Percentiles rank a stretch among this genome's conserved stretches.
Conservation (phyloP, 176 grass and related monocot species). For the Miscanthus lutarioriparius region DNA sequence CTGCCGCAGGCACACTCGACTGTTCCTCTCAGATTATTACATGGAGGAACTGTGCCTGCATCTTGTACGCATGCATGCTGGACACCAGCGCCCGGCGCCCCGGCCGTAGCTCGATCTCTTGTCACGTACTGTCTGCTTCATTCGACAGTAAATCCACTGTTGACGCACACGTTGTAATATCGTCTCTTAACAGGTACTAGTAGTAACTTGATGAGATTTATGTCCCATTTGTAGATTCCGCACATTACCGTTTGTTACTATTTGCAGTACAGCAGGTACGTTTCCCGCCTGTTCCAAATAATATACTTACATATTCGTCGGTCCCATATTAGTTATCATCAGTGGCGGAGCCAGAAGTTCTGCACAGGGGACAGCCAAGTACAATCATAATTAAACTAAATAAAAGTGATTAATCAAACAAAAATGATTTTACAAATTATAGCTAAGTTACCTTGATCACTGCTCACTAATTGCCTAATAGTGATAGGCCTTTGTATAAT, state of each 20-base stretch:
- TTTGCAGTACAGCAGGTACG: too few species aligned
- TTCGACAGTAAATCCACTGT: conserved; percentile 18
- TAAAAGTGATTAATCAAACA: too few species aligned
- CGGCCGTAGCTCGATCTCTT: neutral
- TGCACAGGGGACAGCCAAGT: too few species aligned
- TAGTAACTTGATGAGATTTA: neutral
- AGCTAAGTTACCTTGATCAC: too few species aligned
- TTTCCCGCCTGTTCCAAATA: too few species aligned
- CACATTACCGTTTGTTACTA: neutral
- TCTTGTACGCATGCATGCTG: conserved; percentile 10
- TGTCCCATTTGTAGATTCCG: neutral
- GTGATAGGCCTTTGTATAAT: too few species aligned
- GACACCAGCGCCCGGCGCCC: neutral
- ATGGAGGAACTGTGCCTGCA: neutral
- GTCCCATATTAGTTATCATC: too few species aligned
- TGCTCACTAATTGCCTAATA: too few species aligned
- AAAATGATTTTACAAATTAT: too few species aligned
- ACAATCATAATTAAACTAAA: too few species aligned
- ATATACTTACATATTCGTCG: too few species aligned
- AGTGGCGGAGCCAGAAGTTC: too few species aligned
- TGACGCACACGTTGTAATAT: neutral
- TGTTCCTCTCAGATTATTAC: neutral
- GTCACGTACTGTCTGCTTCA: neutral
- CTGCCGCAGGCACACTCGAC: neutral
- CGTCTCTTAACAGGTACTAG: neutral